Evolutionary conservation across 352 stramenopile genomes (phyloP), one percentile per base, ranked within the genome.

Genomic region (Peronospora destructor): DNA sequence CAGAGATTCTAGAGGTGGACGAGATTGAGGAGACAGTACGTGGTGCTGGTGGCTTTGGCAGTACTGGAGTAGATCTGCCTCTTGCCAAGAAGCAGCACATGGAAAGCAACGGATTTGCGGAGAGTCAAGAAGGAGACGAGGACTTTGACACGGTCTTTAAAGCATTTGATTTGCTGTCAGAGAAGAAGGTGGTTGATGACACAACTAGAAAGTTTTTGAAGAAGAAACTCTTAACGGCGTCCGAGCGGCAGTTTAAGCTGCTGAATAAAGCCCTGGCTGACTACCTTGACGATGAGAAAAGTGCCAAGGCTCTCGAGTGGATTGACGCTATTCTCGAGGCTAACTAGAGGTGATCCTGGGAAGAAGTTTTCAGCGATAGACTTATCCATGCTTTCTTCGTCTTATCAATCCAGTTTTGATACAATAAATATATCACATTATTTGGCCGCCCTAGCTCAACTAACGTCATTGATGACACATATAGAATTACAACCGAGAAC

Each of bases 41-140:
- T n/a, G 96, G 96, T 29, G 86, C 72, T 11, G 91, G 92, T 23
- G 96, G 95, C 28, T 99, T 99, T 71, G 96, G 96, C 36, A 96
- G 76, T 50, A 99, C 95, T 1, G 95, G 96, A 19, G 84, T 91
- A 29, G 61, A 83, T 28, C 49, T 82, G 12, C 66, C 71, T 0
- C 30, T 66, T 16, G 52, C 66, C 42, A 87, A 88, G 73, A 72
- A 74, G n/a, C 42, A 60, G 23, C 49, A 59, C 30, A 53, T 76
- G 33, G 32, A 36, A 2, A 49, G 30, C 25, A 48, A 67, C 14
- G 39, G 41, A 14, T n/a, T 10, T 3, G n/a, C 25, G 0, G 12
- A 54, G 8, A 37, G 41, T 14, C n/a, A n/a, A n/a, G 40, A 44
- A 6, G 50, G 48, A 25, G 49, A 55, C 0, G 44, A 51, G 10